A percentile compares a stretch with the other conserved stretches of the same genome.
phyloP scores from a whole-genome alignment of 2,329 filamentous ascomycete species.

The Apiospora malaysiana region DNA sequence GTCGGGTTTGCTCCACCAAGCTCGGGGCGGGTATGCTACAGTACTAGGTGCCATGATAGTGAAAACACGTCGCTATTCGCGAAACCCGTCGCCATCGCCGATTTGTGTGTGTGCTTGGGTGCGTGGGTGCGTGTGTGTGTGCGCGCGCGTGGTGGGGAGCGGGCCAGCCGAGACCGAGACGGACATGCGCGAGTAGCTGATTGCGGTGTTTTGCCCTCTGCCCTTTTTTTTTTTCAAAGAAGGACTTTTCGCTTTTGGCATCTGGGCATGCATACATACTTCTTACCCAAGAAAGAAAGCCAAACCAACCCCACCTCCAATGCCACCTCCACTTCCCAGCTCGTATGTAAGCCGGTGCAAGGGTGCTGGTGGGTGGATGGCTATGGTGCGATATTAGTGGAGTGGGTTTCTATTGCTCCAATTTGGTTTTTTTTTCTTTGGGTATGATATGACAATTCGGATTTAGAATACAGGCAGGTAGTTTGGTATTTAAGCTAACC shows the following conservation, averaged over 20 bases:
- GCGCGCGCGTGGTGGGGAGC: too few species aligned
- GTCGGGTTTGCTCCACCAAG: neutral
- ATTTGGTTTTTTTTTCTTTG: neutral
- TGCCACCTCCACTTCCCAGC: conserved; percentile 10
- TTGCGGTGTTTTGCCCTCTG: neutral
- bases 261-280: neutral
- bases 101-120: neutral
- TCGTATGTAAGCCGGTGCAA: neutral
- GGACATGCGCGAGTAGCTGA: conserved; percentile 5
- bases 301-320: conserved; percentile 3
- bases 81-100: conserved; percentile 10
- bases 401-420: neutral
- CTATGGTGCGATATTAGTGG: conserved; percentile 8
- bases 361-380: neutral
- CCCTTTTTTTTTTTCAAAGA: neutral
- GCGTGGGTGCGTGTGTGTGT: too few species aligned
- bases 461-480: conserved; percentile 1
- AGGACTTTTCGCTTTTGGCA: neutral
- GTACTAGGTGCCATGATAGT: too few species aligned
- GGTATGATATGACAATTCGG: neutral
- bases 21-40: neutral
- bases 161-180: neutral
- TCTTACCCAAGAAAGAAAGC: neutral
- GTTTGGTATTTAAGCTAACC: too few species aligned
- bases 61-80: neutral